These are phyloP conservation scores for Sordaria brevicollis DNA, from an alignment of 495 filamentous ascomycete genomes.

Conservation along the genomic window DNA sequence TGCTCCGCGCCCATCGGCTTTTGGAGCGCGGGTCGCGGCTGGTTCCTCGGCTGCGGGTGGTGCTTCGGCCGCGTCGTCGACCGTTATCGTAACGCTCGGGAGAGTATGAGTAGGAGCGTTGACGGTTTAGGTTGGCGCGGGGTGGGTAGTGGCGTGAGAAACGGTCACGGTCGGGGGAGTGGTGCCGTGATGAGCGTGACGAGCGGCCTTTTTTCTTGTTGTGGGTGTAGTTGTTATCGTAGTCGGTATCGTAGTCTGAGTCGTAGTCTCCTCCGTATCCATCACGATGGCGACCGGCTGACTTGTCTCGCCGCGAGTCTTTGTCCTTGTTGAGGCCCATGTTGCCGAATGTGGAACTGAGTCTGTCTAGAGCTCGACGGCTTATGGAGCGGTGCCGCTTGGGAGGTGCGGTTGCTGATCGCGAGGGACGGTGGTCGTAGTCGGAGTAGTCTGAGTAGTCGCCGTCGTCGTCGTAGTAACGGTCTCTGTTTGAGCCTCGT, in stretches of 20 bases:
- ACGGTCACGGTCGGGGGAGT: not conserved
- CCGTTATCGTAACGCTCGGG: not conserved
- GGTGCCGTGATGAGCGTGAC: not conserved
- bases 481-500: slow-evolving; percentile 8
- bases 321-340: slow-evolving; percentile 5
- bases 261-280: not conserved
- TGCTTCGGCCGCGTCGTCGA: not conserved
- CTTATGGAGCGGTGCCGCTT: slow-evolving; percentile 15
- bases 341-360: slow-evolving; percentile 7
- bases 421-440: not conserved
- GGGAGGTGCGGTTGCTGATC: slow-evolving; percentile 1
- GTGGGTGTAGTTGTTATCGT: not conserved
- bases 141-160: slow-evolving; percentile 1
- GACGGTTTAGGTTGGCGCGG: not conserved
- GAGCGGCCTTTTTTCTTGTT: not conserved
- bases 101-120: not conserved
- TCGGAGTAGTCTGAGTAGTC: slow-evolving; percentile 7
- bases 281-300: not conserved
- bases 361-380: slow-evolving; percentile 13
- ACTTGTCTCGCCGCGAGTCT: not conserved
- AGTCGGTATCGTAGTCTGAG: not conserved
- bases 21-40: not conserved
- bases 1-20: not conserved
- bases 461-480: slow-evolving; percentile 4
- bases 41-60: not conserved